phyloP scores from a whole-genome alignment of 2,329 filamentous ascomycete species.

The Fusarium sp. region DNA sequence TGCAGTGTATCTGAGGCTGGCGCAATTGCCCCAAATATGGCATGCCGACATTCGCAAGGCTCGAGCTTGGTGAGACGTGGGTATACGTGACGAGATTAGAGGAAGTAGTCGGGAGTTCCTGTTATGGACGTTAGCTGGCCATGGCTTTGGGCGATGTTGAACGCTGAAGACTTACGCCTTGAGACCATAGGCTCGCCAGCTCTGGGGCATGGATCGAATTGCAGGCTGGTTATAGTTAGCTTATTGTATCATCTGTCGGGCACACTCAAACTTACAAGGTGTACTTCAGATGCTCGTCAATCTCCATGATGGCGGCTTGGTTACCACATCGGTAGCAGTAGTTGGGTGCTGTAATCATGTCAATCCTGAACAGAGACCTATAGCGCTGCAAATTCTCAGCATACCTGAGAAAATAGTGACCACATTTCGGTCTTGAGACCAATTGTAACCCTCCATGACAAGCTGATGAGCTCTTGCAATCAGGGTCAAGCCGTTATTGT shows the following conservation, averaged over 20 bases:
- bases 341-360: slow-evolving; percentile 74
- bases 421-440: slow-evolving; percentile 98
- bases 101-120: slow-evolving; percentile 98
- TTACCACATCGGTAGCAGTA: slow-evolving; percentile 99
- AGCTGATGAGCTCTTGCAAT: slow-evolving; percentile 97
- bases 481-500: slow-evolving; percentile 96
- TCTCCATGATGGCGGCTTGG: slow-evolving; percentile 99
- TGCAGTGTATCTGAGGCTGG: slow-evolving; percentile 37
- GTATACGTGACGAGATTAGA: slow-evolving; percentile 70
- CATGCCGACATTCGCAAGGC: slow-evolving; percentile 32
- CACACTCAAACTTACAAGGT: slow-evolving; percentile 83
- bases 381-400: slow-evolving; percentile 21
- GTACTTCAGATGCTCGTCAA: slow-evolving; percentile 99
- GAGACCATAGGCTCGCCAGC: slow-evolving; percentile 99
- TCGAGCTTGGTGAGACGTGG: slow-evolving; percentile 47
- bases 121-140: slow-evolving; percentile 42
- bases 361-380: slow-evolving; percentile 1
- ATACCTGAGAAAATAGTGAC: slow-evolving; percentile 98
- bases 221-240: slow-evolving; percentile 76
- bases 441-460: slow-evolving; percentile 99
- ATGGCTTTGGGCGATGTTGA: not conserved
- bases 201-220: slow-evolving; percentile 98
- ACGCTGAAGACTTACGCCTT: slow-evolving; percentile 72
- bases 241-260: not conserved
- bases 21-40: slow-evolving; percentile 32